Evolutionary conservation across 148 eudicot species (phyloP).

Genomic region (Polygonum maritimum): DNA sequence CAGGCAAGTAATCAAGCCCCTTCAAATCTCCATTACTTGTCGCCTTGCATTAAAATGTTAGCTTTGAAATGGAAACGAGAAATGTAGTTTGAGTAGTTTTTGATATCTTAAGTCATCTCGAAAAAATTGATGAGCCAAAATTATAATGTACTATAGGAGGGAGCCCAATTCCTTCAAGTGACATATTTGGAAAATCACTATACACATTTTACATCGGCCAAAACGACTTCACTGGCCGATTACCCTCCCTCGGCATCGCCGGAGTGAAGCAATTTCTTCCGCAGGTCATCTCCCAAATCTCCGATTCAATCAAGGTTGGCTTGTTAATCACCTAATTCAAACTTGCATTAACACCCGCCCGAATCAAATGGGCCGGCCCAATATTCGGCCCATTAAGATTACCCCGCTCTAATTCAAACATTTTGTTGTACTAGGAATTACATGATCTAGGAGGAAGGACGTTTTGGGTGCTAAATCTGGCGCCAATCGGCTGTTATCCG

Average conservation of each 20-base stretch:
- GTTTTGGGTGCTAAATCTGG: slow-evolving; percentile 73
- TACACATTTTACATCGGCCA: slow-evolving; percentile 92
- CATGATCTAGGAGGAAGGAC: slow-evolving; percentile 57
- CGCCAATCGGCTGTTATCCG: slow-evolving; percentile 82
- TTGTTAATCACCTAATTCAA: no score
- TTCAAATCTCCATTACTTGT: neutral
- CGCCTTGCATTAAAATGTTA: no score
- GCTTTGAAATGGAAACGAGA: no score
- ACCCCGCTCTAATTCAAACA: no score
- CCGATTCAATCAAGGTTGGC: slow-evolving; percentile 55
- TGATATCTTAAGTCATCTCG: no score
- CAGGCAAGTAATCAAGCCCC: neutral
- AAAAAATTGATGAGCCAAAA: no score
- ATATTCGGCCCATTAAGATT: no score
- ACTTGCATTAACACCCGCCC: no score
- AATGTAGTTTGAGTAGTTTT: no score
- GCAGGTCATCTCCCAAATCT: slow-evolving; percentile 66
- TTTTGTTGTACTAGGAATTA: slow-evolving; percentile 32
- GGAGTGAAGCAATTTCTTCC: slow-evolving; percentile 60
- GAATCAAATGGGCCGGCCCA: neutral
- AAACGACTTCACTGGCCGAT: slow-evolving; percentile 77
- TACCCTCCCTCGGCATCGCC: slow-evolving; percentile 38
- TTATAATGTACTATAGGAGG: neutral
- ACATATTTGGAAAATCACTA: slow-evolving; percentile 59
- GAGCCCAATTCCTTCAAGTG: slow-evolving; percentile 35